Percentiles rank a stretch among this genome's conserved stretches.
Evolutionary conservation across 2,329 filamentous ascomycete species (phyloP).

Genomic region (Apiospora saccharicola): DNA sequence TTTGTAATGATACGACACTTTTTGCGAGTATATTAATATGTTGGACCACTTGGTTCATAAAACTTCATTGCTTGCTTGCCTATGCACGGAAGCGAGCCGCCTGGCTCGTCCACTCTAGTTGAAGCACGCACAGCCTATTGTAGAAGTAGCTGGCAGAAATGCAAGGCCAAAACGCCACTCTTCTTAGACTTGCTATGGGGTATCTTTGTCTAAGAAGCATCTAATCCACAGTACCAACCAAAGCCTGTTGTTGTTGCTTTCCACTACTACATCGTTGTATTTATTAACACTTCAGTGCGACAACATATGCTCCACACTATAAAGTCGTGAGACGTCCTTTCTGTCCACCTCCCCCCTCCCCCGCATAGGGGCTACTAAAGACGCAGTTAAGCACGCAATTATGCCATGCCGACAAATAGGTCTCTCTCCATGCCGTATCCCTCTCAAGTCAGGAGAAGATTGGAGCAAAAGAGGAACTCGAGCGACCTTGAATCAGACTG

Average conservation of each 20-base stretch:
- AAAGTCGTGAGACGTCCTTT: not conserved
- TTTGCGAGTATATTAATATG: slow-evolving; percentile 19
- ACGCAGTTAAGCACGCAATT: no score
- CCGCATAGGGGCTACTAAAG: not conserved
- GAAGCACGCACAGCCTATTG: no score
- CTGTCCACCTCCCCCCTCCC: not conserved
- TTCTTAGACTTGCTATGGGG: slow-evolving; percentile 18
- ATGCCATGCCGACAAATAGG: not conserved
- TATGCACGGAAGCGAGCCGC: not conserved
- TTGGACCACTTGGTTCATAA: not conserved
- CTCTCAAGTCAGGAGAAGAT: slow-evolving; percentile 46
- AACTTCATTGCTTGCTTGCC: not conserved
- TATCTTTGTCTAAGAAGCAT: slow-evolving; percentile 20
- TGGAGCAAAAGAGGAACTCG: slow-evolving; percentile 54
- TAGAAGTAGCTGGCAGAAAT: not conserved
- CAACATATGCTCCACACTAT: not conserved
- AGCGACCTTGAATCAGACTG: slow-evolving; percentile 55
- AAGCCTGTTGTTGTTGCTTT: not conserved
- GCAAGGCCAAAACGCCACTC: not conserved
- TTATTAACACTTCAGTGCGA: no score
- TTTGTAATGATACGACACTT: slow-evolving; percentile 19
- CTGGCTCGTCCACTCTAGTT: not conserved
- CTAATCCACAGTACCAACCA: slow-evolving; percentile 12
- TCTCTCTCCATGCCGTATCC: not conserved
- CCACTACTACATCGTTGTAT: slow-evolving; percentile 29